phyloP scores from a whole-genome alignment of 1,284 basidiomycete genomes.

The Heterobasidion occidentale region DNA sequence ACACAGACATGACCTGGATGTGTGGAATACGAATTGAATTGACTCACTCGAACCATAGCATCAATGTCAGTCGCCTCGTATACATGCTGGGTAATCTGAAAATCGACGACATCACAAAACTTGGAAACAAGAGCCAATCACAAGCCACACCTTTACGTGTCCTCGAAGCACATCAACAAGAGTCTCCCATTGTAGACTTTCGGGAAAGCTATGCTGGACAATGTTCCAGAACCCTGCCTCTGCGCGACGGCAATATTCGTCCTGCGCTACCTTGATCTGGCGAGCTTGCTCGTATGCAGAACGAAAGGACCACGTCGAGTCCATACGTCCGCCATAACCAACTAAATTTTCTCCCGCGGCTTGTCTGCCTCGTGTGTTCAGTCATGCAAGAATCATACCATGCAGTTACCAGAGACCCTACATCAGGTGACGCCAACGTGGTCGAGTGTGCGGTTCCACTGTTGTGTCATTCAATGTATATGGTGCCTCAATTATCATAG shows the following conservation, averaged over 20 bases:
- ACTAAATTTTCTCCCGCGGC: too few relatives aligned
- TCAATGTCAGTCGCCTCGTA: slow-evolving; percentile 79
- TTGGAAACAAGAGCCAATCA: not conserved
- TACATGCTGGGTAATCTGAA: slow-evolving; percentile 71
- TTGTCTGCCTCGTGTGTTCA: too few relatives aligned
- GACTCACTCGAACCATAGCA: slow-evolving; percentile 59
- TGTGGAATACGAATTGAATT: not conserved
- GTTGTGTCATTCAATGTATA: slow-evolving; percentile 32
- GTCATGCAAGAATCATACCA: too few relatives aligned
- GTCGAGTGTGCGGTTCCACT: slow-evolving; percentile 17
- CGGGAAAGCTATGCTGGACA: too few relatives aligned
- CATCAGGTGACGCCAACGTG: slow-evolving; percentile 59
- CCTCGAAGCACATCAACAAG: too few relatives aligned
- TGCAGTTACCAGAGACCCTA: slow-evolving; percentile 17
- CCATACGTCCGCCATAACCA: not conserved
- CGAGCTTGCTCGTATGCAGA: too few relatives aligned
- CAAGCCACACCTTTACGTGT: too few relatives aligned
- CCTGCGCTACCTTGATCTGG: too few relatives aligned
- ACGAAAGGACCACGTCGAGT: too few relatives aligned
- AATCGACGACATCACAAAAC: not conserved
- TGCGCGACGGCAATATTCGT: too few relatives aligned
- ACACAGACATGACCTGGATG: not conserved
- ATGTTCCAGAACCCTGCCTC: too few relatives aligned
- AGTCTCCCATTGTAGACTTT: too few relatives aligned
- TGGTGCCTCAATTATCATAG: slow-evolving; percentile 62